Evolutionary conservation across 2,329 filamentous ascomycete species (phyloP).

Genomic region (Sporothrix mexicana): DNA sequence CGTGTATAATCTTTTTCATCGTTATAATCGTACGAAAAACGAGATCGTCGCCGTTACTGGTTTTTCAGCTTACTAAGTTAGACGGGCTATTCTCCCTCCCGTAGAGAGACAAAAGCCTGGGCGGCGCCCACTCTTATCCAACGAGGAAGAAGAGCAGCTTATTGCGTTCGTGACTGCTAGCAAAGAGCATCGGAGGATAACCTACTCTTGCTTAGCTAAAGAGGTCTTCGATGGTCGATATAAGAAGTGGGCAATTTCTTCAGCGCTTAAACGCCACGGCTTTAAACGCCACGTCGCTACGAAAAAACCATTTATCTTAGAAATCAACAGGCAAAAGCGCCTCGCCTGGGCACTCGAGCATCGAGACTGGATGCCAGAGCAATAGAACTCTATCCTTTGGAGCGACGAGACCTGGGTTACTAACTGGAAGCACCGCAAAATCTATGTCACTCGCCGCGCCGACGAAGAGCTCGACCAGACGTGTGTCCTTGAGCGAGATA

Average conservation of each 20-base stretch:
- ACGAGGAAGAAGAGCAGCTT: background rate
- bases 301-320: constrained; percentile 33
- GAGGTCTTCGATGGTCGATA: constrained; percentile 8
- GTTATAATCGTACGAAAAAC: background rate
- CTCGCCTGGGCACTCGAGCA: constrained; percentile 25
- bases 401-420: constrained; percentile 39
- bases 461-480: constrained; percentile 39
- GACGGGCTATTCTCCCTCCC: background rate
- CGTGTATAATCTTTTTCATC: constrained; percentile 1
- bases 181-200: constrained; percentile 13
- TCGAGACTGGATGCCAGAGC: constrained; percentile 8
- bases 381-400: constrained; percentile 38
- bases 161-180: constrained; percentile 8
- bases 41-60: background rate
- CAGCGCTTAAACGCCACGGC: constrained; percentile 28
- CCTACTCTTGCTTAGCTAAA: constrained; percentile 12
- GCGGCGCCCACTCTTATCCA: background rate
- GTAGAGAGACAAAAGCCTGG: background rate
- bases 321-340: constrained; percentile 30
- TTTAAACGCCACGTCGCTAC: constrained; percentile 20
- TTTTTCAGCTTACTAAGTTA: background rate
- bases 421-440: too few species aligned
- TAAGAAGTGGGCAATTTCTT: constrained; percentile 27
- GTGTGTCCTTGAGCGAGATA: constrained; percentile 38
- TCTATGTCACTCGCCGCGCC: too few species aligned